Percentiles rank a stretch among this genome's conserved stretches.
Evolutionary conservation across 768 basidiomycete species (phyloP).

Genomic region (Lanmaoa pseudosensibilis): DNA sequence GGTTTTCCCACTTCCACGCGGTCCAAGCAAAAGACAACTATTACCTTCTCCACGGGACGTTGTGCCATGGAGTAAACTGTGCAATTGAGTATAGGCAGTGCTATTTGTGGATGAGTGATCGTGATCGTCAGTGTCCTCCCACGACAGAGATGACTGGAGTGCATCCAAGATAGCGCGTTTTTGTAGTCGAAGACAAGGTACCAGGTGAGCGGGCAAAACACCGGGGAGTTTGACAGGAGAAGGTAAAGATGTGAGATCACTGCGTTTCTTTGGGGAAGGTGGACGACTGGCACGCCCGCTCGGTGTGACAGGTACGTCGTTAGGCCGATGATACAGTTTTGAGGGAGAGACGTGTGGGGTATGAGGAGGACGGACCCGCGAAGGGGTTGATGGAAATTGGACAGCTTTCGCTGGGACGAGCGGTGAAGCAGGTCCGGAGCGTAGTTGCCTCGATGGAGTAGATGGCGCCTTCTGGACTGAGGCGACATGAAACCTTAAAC

Average conservation of each 20-base stretch:
- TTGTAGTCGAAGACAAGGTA: slow-evolving; percentile 51
- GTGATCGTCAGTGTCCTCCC: slow-evolving; percentile 33
- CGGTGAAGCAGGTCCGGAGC: neutral
- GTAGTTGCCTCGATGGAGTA: slow-evolving; percentile 19
- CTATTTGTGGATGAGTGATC: slow-evolving; percentile 46
- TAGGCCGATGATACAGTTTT: slow-evolving; percentile 1
- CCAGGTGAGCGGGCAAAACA: slow-evolving; percentile 42
- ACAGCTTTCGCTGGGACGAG: neutral
- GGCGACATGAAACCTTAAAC: neutral
- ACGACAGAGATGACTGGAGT: slow-evolving; percentile 36
- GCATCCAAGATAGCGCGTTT: slow-evolving; percentile 54
- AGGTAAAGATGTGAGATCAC: neutral
- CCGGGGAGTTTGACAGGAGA: slow-evolving; percentile 25
- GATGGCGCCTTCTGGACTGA: slow-evolving; percentile 7
- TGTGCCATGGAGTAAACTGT: slow-evolving; percentile 69
- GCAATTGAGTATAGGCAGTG: slow-evolving; percentile 56
- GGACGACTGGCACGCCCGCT: slow-evolving; percentile 9
- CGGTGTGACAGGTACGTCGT: slow-evolving; percentile 19
- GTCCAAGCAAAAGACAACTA: slow-evolving; percentile 85
- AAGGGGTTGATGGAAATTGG: slow-evolving; percentile 19
- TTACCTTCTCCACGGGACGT: slow-evolving; percentile 85
- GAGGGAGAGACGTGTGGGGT: slow-evolving; percentile 21
- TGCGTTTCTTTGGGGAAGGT: slow-evolving; percentile 17
- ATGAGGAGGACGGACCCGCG: slow-evolving; percentile 9
- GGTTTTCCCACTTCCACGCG: slow-evolving; percentile 85